phyloP scores from a whole-genome alignment of 129 eudicot genomes.

The Flaveria ramosissima region DNA sequence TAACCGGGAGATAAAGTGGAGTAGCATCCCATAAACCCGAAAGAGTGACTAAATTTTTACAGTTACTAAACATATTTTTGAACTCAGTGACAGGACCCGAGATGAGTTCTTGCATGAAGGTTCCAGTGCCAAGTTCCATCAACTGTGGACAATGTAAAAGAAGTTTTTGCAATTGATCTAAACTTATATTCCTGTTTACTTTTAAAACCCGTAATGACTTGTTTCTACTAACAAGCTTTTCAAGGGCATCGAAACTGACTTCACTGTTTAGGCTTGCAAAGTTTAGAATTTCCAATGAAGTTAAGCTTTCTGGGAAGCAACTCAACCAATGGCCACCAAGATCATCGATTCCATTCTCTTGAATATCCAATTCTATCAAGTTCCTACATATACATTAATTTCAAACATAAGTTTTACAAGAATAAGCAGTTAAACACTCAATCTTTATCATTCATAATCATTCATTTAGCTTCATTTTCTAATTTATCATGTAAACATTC shows the following conservation, averaged over 20 bases:
- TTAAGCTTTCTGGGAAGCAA: constrained; percentile 65
- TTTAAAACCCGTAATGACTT: constrained; percentile 57
- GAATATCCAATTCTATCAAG: constrained; percentile 73
- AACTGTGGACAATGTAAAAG: constrained; percentile 63
- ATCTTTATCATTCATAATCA: neutral
- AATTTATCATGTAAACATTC: neutral
- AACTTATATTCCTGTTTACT: constrained; percentile 52
- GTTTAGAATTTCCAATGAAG: constrained; percentile 64
- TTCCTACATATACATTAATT: constrained; percentile 40
- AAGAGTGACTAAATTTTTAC: constrained; percentile 52
- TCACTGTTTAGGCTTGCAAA: constrained; percentile 67
- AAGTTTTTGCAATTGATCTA: constrained; percentile 64
- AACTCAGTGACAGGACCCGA: constrained; percentile 42
- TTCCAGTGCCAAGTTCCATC: constrained; percentile 78
- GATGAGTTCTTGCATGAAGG: constrained; percentile 57
- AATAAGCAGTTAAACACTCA: neutral
- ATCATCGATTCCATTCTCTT: constrained; percentile 72
- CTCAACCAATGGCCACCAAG: constrained; percentile 73
- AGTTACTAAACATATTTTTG: constrained; percentile 46
- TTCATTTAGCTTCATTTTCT: no score
- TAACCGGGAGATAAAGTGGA: constrained; percentile 54
- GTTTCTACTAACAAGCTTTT: constrained; percentile 68
- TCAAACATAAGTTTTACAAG: neutral
- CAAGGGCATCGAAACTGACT: constrained; percentile 65
- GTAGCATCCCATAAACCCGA: constrained; percentile 82